Evolutionary conservation across 768 basidiomycete species (phyloP).

Genomic region (Leccinum uliginosum): DNA sequence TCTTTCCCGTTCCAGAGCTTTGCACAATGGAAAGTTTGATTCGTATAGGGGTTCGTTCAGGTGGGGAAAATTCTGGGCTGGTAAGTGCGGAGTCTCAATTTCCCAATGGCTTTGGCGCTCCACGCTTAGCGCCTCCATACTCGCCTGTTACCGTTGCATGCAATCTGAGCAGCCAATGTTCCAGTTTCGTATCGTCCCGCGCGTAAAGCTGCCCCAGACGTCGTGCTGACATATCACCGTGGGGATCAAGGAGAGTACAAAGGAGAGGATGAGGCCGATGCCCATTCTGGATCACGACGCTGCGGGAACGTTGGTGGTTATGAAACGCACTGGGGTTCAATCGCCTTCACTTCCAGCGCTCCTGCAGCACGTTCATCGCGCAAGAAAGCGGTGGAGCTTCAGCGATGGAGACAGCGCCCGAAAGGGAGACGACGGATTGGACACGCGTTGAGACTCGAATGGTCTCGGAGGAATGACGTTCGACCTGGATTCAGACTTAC

Average conservation of each 20-base stretch:
- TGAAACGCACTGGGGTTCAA: conserved; percentile 10
- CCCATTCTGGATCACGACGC: background rate
- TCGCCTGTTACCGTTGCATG: too few species aligned
- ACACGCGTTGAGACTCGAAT: conserved; percentile 28
- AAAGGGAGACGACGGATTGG: conserved; percentile 22
- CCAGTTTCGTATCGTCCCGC: background rate
- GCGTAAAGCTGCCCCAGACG: conserved; percentile 15
- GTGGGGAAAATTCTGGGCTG: too few species aligned
- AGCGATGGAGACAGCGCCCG: conserved; percentile 15
- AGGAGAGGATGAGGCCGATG: background rate
- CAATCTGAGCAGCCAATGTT: too few species aligned
- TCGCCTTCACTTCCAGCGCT: conserved; percentile 1
- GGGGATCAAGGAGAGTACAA: background rate
- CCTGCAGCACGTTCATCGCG: conserved; percentile 17
- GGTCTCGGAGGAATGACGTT: conserved; percentile 55
- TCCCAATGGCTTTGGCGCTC: too few species aligned
- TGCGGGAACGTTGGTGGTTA: background rate
- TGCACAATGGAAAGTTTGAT: background rate
- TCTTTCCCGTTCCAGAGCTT: background rate
- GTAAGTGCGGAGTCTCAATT: too few species aligned
- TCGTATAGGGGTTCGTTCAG: too few species aligned
- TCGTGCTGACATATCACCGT: conserved; percentile 17
- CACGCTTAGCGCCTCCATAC: too few species aligned
- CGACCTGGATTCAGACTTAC: conserved; percentile 55
- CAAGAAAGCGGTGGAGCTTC: conserved; percentile 21